Evolutionary conservation across 345 rosid species (phyloP).

Genomic region (Sisymbrium altissimum): DNA sequence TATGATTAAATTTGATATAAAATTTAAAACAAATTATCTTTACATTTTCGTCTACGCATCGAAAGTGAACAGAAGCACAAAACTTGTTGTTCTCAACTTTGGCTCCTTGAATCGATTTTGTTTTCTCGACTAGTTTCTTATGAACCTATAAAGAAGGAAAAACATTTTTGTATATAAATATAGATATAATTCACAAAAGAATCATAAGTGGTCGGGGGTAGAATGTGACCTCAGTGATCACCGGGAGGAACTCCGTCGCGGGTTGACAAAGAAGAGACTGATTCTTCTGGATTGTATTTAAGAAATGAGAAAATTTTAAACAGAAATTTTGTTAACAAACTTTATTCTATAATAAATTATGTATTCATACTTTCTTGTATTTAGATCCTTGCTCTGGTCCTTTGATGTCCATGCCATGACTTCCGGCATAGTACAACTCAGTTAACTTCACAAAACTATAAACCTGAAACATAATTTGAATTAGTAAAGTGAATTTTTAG

Average conservation of each 20-base stretch:
- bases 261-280: constrained; percentile 65
- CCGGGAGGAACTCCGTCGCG: constrained; percentile 73
- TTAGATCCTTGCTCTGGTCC: constrained; percentile 59
- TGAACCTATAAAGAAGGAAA: constrained; percentile 22
- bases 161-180: neutral
- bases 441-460: constrained; percentile 64
- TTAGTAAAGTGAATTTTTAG: neutral
- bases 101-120: constrained; percentile 60
- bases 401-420: constrained; percentile 99
- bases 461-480: constrained; percentile 15
- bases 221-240: constrained; percentile 69
- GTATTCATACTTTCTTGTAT: constrained; percentile 38
- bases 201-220: neutral
- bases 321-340: neutral
- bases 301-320: neutral
- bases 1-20: neutral
- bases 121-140: constrained; percentile 49
- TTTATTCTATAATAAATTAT: neutral
- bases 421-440: constrained; percentile 86
- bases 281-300: constrained; percentile 37
- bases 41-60: constrained; percentile 87
- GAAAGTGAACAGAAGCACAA: constrained; percentile 86
- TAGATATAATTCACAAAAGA: neutral
- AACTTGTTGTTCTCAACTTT: constrained; percentile 86
- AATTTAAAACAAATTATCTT: neutral